A percentile compares a stretch with the other conserved stretches of the same genome.
These are phyloP conservation scores for Trichoderma semiorbis DNA, from an alignment of 2,329 filamentous ascomycete species.

Conservation along the genomic window DNA sequence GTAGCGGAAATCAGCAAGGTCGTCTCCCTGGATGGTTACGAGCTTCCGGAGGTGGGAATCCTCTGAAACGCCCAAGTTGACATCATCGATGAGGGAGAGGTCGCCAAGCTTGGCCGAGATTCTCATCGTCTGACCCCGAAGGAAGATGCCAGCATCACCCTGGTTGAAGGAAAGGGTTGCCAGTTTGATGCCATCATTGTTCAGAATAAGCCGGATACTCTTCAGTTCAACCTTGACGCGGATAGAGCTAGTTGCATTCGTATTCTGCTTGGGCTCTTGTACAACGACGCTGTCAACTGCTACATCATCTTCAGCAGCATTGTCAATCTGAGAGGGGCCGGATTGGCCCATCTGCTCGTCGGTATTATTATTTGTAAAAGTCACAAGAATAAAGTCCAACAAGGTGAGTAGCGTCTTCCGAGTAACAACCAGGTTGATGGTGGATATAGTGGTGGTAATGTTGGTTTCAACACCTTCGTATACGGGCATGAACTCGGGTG, in stretches of 20 bases:
- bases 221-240: conserved; percentile 91
- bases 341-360: conserved; percentile 37
- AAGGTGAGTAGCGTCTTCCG: conserved; percentile 87
- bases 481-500: conserved; percentile 86
- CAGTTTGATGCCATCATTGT: conserved; percentile 93
- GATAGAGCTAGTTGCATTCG: conserved; percentile 63
- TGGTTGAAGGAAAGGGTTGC: conserved; percentile 91
- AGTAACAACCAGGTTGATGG: conserved; percentile 93
- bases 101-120: conserved; percentile 85
- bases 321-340: conserved; percentile 31
- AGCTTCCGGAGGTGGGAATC: conserved; percentile 79
- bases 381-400: conserved; percentile 88
- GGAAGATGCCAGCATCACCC: conserved; percentile 84
- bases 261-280: conserved; percentile 36
- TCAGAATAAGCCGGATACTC: conserved; percentile 89
- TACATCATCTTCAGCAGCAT: conserved; percentile 33
- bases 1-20: conserved; percentile 94
- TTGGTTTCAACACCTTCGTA: conserved; percentile 95
- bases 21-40: conserved; percentile 91
- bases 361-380: conserved; percentile 68
- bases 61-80: conserved; percentile 83
- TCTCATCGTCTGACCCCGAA: conserved; percentile 81
- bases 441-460: conserved; percentile 84
- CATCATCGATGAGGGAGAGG: conserved; percentile 84
- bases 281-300: conserved; percentile 34